phyloP scores from a whole-genome alignment of 2,329 filamentous ascomycete genomes.

The Pseudogymnoascus sp. region DNA sequence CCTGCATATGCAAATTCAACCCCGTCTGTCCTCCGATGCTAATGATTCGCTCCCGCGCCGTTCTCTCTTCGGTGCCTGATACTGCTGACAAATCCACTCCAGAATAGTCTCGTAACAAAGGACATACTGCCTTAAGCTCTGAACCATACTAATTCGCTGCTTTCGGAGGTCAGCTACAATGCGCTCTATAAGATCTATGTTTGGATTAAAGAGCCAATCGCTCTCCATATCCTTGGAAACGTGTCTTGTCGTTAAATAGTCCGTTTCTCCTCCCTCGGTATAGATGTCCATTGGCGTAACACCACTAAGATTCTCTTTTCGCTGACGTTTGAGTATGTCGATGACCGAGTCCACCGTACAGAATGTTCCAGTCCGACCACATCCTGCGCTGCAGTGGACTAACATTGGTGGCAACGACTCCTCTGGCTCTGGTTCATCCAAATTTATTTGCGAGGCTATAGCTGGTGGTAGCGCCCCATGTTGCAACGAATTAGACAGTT shows the following conservation, averaged over 20 bases:
- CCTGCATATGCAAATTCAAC: slow-evolving; percentile 4
- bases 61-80: slow-evolving; percentile 17
- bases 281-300: slow-evolving; percentile 38
- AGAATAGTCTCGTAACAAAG: slow-evolving; percentile 92
- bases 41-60: slow-evolving; percentile 22
- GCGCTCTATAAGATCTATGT: slow-evolving; percentile 69
- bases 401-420: slow-evolving; percentile 59
- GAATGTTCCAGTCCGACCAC: slow-evolving; percentile 90
- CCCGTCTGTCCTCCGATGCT: background rate
- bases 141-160: slow-evolving; percentile 92
- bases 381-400: slow-evolving; percentile 93
- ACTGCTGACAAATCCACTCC: slow-evolving; percentile 61
- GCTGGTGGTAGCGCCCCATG: slow-evolving; percentile 34
- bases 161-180: slow-evolving; percentile 85
- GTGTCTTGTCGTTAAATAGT: slow-evolving; percentile 22
- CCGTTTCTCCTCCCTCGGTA: slow-evolving; percentile 11
- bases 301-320: slow-evolving; percentile 30
- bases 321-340: slow-evolving; percentile 91
- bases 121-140: slow-evolving; percentile 85
- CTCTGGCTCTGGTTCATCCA: slow-evolving; percentile 51
- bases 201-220: slow-evolving; percentile 60
- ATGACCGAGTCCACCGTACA: slow-evolving; percentile 94
- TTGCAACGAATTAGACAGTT: slow-evolving; percentile 71
- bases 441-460: slow-evolving; percentile 34
- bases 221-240: slow-evolving; percentile 34